Base-by-base conservation (phyloP, 371 early-diverging fungal genomes). In the Lichtheimia corymbifera region DNA sequence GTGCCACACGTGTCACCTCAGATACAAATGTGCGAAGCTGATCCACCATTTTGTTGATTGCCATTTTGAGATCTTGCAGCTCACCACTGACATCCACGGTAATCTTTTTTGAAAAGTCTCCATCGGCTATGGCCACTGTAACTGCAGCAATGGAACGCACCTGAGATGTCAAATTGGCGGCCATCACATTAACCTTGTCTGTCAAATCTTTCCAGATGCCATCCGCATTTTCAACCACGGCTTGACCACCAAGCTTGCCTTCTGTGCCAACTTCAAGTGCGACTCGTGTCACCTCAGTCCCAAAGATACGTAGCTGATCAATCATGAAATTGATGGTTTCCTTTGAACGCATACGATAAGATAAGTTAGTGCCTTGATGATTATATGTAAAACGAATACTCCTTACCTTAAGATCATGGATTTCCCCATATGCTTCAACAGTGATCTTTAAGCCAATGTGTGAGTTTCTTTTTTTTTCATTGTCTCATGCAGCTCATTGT, bases 121-220 rank as follows among this genome's bases (percentile, higher is more conserved):
- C 84, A 66, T 72, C 41, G 59, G 88, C 84, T 4, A 88, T 80
- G 0, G 88, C 88, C 20, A 72, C 83, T 0, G 79, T 80, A 12
- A 88, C 88, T 0, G 56, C 66, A 11, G 85, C 85, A 61, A 88
- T 88, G 7, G 76, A 73, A n/a, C 74, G 63, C 4, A 88, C 86
- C 59, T 88, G 88, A 3, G 77, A 72, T 1, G 88, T 88, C 3
- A 88, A 61, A 50, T 88, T 88, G 45, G 74, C 53, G 0, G 88
- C 88, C 88, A 88, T 64, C 59, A 73, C 69, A 42, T 88, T 88
- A 30, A 88, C 84, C 53, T 83, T 87, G 35, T 84, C 82, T 0
- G 89, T 89, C 17, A 87, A 64, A 22, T 83, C 86, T 50, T 79
- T 82, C 89, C 89, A 89, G 0, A 80, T 85, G 20, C 89, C 89